phyloP scores from a whole-genome alignment of 306 rosid genomes.

The Sicyos edulis region DNA sequence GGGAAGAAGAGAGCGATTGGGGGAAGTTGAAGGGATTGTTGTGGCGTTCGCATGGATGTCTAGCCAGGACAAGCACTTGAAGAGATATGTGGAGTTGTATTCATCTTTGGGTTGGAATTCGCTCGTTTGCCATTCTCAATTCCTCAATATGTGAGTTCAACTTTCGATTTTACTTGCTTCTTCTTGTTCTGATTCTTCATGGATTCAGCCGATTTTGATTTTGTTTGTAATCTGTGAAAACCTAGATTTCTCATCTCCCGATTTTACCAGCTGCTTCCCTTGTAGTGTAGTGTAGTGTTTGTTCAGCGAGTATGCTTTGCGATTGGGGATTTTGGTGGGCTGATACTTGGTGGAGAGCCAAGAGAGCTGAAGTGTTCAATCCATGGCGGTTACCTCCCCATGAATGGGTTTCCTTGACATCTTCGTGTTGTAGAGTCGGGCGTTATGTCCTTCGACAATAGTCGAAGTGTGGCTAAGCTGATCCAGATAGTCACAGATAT shows the following conservation, averaged over 20 bases:
- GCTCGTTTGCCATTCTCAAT: slow-evolving; percentile 67
- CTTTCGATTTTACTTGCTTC: neutral
- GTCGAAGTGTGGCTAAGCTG: no score
- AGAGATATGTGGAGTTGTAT: slow-evolving; percentile 63
- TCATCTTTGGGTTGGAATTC: slow-evolving; percentile 77
- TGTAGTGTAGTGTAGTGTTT: no score
- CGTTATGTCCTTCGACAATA: no score
- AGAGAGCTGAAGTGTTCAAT: no score
- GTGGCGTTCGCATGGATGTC: slow-evolving; percentile 89
- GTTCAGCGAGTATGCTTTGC: neutral
- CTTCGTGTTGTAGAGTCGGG: no score
- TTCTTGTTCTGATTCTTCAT: neutral
- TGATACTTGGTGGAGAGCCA: no score
- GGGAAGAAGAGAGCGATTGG: slow-evolving; percentile 55
- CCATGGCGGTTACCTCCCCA: no score
- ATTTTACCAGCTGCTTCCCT: neutral
- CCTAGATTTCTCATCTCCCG: neutral
- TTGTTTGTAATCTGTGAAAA: neutral
- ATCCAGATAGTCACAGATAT: no score
- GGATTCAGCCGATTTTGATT: neutral
- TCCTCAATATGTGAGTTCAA: slow-evolving; percentile 70
- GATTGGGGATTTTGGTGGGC: neutral
- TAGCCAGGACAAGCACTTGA: slow-evolving; percentile 64
- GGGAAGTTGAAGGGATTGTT: slow-evolving; percentile 61
- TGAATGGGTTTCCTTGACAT: no score